Conservation (phyloP, 2,329 filamentous ascomycete species). For the Fusarium sp. region DNA sequence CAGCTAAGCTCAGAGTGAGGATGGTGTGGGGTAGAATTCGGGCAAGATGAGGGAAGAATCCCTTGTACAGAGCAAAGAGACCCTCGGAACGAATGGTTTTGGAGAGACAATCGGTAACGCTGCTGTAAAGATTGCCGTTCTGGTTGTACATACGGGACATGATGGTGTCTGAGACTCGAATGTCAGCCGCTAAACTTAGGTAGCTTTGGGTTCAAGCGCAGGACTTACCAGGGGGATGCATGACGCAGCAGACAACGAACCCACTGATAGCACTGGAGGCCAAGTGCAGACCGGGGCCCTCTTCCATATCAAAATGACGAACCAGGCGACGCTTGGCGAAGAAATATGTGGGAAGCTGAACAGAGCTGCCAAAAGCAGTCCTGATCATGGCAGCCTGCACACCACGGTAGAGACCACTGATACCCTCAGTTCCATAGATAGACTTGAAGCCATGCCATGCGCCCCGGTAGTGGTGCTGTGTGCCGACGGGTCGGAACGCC, state of each 20-base stretch:
- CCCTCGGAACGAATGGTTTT: conserved; percentile 95
- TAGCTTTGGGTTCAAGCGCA: background rate
- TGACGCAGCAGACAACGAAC: conserved; percentile 96
- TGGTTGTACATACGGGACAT: conserved; percentile 99
- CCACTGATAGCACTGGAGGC: conserved; percentile 89
- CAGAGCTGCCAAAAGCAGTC: conserved; percentile 93
- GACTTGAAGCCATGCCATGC: conserved; percentile 82
- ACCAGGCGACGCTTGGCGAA: conserved; percentile 90
- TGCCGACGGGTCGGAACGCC: conserved; percentile 90
- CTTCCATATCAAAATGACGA: conserved; percentile 85
- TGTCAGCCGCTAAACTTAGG: background rate
- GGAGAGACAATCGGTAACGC: conserved; percentile 89
- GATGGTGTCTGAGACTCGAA: conserved; percentile 75
- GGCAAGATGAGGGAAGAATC: conserved; percentile 93
- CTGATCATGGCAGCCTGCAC: conserved; percentile 94
- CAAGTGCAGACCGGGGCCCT: conserved; percentile 88
- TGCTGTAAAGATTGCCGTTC: conserved; percentile 94
- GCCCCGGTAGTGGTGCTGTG: conserved; percentile 93
- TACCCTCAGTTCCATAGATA: conserved; percentile 81
- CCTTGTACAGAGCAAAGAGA: conserved; percentile 94
- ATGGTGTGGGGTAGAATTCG: conserved; percentile 96
- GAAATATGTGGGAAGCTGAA: conserved; percentile 97
- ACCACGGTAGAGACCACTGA: conserved; percentile 86
- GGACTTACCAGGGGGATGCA: conserved; percentile 88
- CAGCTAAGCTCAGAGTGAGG: conserved; percentile 88